Evolutionary conservation across 2,329 filamentous ascomycete species (phyloP), one percentile per base, ranked within the genome.

Genomic region (Mycosphaerella sp.): DNA sequence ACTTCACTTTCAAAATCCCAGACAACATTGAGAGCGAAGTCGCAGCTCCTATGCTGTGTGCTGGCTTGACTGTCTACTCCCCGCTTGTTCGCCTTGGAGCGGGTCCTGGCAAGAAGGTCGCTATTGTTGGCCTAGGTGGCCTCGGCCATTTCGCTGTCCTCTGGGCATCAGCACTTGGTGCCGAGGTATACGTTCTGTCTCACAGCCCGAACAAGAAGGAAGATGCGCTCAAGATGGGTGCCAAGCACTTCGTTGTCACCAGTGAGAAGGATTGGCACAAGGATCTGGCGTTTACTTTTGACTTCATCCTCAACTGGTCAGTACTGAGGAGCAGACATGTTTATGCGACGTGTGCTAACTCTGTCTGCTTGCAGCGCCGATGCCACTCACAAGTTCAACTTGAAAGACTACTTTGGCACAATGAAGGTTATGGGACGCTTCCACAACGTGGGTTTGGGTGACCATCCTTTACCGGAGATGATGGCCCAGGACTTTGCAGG

Each of bases 401-500:
- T 62, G 36, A 60, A 59, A 48, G 79, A 84, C 59, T 95, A 93
- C 75, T 81, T 95, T 65, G 81, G 80, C 57, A 80, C 90, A 64
- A 80, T 95, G 69, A 89, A 92, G 72, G 84, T 92, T 54, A 87
- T 90, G 73, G 87, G 86, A 55, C 80, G 79, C 67, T 93, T 87
- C 82, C 81, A 92, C 69, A 87, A 80, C 65, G 86, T 92, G 51
- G 88, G 87, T 41, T 77, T 93, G 66, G 88, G 88, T 2, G 87
- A 90, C 68, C 85, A 88, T 58, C 82, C 85, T 43, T 82, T 88
- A 9, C 82, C 87, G 54, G 73, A 54, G 43, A 40, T 64, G n/a
- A 61, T 61, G 73, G 84, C 86, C 48, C 86, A 90, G 76, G 82
- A 82, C 67, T 85, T 95, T 65, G 78, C 88, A 56, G 72, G 72